Conservation (phyloP, 2,329 filamentous ascomycete genomes). For the Aplosporella prunicola region DNA sequence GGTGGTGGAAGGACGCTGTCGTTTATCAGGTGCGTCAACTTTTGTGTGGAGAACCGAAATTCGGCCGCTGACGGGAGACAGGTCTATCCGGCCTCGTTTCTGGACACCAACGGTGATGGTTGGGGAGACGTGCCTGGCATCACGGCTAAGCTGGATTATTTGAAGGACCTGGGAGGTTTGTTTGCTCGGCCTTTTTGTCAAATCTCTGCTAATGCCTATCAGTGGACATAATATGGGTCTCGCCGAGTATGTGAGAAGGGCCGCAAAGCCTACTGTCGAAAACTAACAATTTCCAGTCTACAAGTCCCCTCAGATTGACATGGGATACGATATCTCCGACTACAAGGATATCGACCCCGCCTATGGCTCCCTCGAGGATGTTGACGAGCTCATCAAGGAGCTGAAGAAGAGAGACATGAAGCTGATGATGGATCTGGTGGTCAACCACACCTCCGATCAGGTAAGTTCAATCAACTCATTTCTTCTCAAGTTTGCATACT, state of each 20-base stretch:
- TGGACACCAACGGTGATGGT: slow-evolving; percentile 48
- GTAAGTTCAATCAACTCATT: background rate
- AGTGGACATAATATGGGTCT: slow-evolving; percentile 57
- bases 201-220: slow-evolving; percentile 17
- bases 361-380: slow-evolving; percentile 58
- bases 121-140: slow-evolving; percentile 56
- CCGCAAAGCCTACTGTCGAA: too few relatives aligned
- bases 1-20: slow-evolving; percentile 38
- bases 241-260: slow-evolving; percentile 40
- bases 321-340: slow-evolving; percentile 62
- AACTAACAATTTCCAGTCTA: slow-evolving; percentile 43
- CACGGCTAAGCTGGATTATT: slow-evolving; percentile 51
- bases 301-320: slow-evolving; percentile 55
- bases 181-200: background rate
- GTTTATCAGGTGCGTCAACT: slow-evolving; percentile 25
- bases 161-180: slow-evolving; percentile 29
- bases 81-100: slow-evolving; percentile 39
- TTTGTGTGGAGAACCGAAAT: background rate
- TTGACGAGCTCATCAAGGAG: slow-evolving; percentile 52
- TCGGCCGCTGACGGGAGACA: slow-evolving; percentile 13
- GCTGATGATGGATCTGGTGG: slow-evolving; percentile 64
- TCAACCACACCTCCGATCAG: slow-evolving; percentile 65
- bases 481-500: too few relatives aligned
- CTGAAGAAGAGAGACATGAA: slow-evolving; percentile 57
- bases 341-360: slow-evolving; percentile 56